phyloP scores from a whole-genome alignment of 2,329 filamentous ascomycete genomes.

The Colletotrichum sansevieriae region DNA sequence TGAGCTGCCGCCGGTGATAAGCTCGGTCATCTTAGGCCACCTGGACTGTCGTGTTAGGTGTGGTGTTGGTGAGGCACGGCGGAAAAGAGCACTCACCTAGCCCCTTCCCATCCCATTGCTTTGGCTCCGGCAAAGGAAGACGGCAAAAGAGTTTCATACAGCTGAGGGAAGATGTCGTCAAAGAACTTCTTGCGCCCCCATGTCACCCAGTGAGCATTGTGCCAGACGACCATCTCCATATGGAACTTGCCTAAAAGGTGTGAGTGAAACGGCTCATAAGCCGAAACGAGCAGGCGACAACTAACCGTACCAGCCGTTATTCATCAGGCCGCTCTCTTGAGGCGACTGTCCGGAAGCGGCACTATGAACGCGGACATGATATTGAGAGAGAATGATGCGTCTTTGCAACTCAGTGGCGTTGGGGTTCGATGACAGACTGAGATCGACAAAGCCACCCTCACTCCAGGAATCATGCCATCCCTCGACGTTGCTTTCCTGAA shows the following conservation, averaged over 20 bases:
- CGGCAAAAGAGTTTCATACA: conserved; percentile 39
- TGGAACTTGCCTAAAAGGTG: conserved; percentile 52
- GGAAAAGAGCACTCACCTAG: conserved; percentile 28
- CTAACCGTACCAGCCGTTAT: conserved; percentile 60
- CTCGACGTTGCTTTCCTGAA: conserved; percentile 45
- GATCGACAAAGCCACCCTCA: conserved; percentile 57
- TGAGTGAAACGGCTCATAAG: background rate
- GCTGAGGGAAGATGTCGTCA: conserved; percentile 52
- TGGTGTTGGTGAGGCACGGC: background rate
- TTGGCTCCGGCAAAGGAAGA: conserved; percentile 48
- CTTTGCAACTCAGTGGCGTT: conserved; percentile 58
- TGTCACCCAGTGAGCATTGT: conserved; percentile 55
- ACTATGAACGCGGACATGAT: conserved; percentile 58
- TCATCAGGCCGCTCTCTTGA: conserved; percentile 55
- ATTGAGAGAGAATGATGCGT: conserved; percentile 59
- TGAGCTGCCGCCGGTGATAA: conserved; percentile 43
- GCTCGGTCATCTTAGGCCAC: conserved; percentile 68
- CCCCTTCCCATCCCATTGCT: conserved; percentile 49
- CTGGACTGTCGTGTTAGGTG: conserved; percentile 9
- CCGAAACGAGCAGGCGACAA: background rate
- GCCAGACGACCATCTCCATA: conserved; percentile 60
- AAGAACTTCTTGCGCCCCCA: conserved; percentile 55
- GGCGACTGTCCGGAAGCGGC: conserved; percentile 54
- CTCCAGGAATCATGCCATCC: conserved; percentile 55
- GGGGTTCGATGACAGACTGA: conserved; percentile 51